These are phyloP conservation scores for Phytophthora fragariae DNA, from an alignment of 352 stramenopile species.

Conservation along the genomic window DNA sequence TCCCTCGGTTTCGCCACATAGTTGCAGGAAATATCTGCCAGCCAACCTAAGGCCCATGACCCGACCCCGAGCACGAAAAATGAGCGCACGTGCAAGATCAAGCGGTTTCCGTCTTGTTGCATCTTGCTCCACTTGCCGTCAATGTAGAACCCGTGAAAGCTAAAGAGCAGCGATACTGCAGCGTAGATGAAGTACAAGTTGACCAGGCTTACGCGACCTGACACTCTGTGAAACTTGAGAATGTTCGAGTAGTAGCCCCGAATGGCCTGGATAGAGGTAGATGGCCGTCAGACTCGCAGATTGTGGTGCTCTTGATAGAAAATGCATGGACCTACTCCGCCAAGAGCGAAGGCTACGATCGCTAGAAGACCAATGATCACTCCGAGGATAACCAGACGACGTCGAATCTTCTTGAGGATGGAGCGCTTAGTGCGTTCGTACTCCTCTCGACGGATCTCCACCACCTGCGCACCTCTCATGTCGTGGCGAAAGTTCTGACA, in stretches of 20 bases:
- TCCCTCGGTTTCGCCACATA: too few relatives aligned
- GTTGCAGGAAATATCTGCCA: background rate
- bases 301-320: background rate
- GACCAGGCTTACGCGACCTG: conserved; percentile 43
- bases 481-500: conserved; percentile 75
- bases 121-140: conserved; percentile 65
- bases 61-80: conserved; percentile 65
- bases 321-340: conserved; percentile 45
- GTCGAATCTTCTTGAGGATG: conserved; percentile 79
- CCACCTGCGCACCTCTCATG: conserved; percentile 61
- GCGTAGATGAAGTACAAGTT: conserved; percentile 81
- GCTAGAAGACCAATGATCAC: conserved; percentile 61
- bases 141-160: conserved; percentile 76
- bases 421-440: conserved; percentile 77
- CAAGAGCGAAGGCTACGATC: conserved; percentile 56
- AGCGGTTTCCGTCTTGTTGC: conserved; percentile 64
- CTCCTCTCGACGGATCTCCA: conserved; percentile 77
- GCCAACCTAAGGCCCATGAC: conserved; percentile 55
- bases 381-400: conserved; percentile 63
- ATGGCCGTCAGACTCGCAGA: background rate
- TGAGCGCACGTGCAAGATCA: conserved; percentile 76
- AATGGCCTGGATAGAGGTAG: conserved; percentile 48
- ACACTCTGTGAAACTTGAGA: conserved; percentile 53
- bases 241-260: conserved; percentile 51
- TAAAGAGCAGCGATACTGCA: conserved; percentile 51